phyloP scores from a whole-genome alignment of 192 early-diverging fungal species.

The Thoreauomyces humboldtii region DNA sequence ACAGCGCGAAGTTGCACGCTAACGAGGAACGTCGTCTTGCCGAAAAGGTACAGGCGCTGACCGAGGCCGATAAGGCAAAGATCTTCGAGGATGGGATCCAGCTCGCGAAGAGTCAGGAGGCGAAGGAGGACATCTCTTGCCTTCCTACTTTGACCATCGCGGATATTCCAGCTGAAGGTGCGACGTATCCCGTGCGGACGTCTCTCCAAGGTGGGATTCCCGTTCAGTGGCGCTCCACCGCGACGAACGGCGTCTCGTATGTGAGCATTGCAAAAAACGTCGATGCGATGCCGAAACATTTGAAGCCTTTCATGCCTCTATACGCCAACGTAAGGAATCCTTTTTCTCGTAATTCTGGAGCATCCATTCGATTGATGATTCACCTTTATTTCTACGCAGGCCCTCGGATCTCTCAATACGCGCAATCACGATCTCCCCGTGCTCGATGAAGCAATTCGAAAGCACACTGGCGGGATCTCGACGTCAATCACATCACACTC shows the following conservation, averaged over 20 bases:
- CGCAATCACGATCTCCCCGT: conserved; percentile 58
- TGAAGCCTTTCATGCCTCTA: conserved; percentile 72
- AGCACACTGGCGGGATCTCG: conserved; percentile 82
- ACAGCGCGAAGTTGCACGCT: conserved; percentile 52
- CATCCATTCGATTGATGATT: no score
- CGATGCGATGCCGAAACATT: conserved; percentile 58
- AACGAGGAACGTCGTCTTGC: conserved; percentile 69
- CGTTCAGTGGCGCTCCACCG: conserved; percentile 73
- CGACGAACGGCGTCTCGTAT: conserved; percentile 93
- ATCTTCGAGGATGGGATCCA: conserved; percentile 67
- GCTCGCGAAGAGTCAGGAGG: conserved; percentile 69
- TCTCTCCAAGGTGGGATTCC: conserved; percentile 40
- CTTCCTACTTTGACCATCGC: conserved; percentile 79
- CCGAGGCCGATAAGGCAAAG: conserved; percentile 53
- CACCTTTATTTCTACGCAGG: conserved; percentile 25
- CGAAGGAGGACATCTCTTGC: conserved; percentile 71
- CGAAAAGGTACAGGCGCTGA: conserved; percentile 58
- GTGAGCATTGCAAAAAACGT: conserved; percentile 70
- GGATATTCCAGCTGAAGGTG: conserved; percentile 69
- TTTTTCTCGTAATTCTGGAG: background rate
- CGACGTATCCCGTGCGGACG: conserved; percentile 43
- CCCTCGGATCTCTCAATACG: conserved; percentile 46
- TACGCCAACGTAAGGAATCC: conserved; percentile 62
- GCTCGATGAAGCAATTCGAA: conserved; percentile 83
- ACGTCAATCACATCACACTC: conserved; percentile 56